Evolutionary conservation across 345 rosid species (phyloP).

Genomic region (Mercurialis annua): DNA sequence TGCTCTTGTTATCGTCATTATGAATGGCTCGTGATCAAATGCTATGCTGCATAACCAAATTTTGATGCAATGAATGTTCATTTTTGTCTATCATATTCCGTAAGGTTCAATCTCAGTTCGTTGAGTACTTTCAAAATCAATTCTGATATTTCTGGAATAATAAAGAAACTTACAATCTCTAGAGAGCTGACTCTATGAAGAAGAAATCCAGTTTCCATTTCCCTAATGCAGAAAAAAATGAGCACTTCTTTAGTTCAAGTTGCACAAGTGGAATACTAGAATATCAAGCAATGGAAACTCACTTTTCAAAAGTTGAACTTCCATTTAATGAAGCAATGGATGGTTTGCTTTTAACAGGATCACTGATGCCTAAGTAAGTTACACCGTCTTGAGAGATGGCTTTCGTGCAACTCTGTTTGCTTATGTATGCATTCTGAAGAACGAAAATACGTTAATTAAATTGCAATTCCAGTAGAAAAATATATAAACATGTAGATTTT

Average conservation of each 20-base stretch:
- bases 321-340: constrained; percentile 16
- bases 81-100: too few species aligned
- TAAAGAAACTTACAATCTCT: constrained; percentile 16
- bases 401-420: constrained; percentile 44
- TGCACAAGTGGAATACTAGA: not conserved
- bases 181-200: constrained; percentile 60
- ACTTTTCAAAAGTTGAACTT: constrained; percentile 20
- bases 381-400: constrained; percentile 27
- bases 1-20: too few species aligned
- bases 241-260: not conserved
- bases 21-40: too few species aligned
- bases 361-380: constrained; percentile 44
- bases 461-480: not conserved
- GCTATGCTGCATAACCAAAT: too few species aligned
- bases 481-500: not conserved
- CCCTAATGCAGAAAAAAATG: constrained; percentile 28
- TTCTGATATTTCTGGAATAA: too few species aligned
- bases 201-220: constrained; percentile 60
- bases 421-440: constrained; percentile 58
- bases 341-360: constrained; percentile 13
- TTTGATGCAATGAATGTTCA: too few species aligned
- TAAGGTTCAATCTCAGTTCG: too few species aligned
- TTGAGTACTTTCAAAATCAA: too few species aligned
- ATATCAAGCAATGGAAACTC: constrained; percentile 1
- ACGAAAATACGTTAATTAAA: constrained; percentile 10